These are phyloP conservation scores for Clonostachys solani DNA, from an alignment of 2,329 filamentous ascomycete genomes.

Conservation along the genomic window DNA sequence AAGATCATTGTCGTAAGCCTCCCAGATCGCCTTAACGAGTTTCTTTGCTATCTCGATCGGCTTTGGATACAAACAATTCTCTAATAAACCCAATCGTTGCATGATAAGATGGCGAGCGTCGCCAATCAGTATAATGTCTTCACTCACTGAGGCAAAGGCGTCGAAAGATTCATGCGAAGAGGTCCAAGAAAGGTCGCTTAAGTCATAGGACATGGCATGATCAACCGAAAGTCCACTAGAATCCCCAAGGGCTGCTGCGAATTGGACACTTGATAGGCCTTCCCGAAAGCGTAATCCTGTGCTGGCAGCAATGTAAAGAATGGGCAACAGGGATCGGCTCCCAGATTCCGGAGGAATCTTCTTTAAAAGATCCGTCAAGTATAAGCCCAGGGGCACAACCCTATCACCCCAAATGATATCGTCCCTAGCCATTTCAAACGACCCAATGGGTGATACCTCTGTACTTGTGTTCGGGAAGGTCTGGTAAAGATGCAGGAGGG, in stretches of 20 bases:
- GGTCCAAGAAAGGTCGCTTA: no score
- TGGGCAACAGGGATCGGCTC: conserved; percentile 27
- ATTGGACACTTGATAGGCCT: no score
- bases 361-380: conserved; percentile 23
- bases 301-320: conserved; percentile 29
- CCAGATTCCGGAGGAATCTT: conserved; percentile 26
- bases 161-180: no score
- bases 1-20: conserved; percentile 28
- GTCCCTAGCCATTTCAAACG: conserved; percentile 5
- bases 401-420: conserved; percentile 25
- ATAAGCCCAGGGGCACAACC: conserved; percentile 25
- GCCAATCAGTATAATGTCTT: conserved; percentile 24
- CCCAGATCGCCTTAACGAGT: conserved; percentile 34
- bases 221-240: no score
- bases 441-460: conserved; percentile 15
- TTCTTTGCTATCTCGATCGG: conserved; percentile 35
- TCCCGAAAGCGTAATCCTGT: conserved; percentile 18
- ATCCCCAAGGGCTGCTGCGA: no score
- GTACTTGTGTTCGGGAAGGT: conserved; percentile 26
- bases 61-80: conserved; percentile 31
- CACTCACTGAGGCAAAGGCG: background rate
- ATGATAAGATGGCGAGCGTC: conserved; percentile 32
- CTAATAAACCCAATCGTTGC: conserved; percentile 27
- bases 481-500: conserved; percentile 31
- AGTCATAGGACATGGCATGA: no score